Percentiles rank a stretch among this genome's conserved stretches.
Conservation (phyloP, 2,329 filamentous ascomycete species). For the Ophiocordyceps polyrhachis-furcata region DNA sequence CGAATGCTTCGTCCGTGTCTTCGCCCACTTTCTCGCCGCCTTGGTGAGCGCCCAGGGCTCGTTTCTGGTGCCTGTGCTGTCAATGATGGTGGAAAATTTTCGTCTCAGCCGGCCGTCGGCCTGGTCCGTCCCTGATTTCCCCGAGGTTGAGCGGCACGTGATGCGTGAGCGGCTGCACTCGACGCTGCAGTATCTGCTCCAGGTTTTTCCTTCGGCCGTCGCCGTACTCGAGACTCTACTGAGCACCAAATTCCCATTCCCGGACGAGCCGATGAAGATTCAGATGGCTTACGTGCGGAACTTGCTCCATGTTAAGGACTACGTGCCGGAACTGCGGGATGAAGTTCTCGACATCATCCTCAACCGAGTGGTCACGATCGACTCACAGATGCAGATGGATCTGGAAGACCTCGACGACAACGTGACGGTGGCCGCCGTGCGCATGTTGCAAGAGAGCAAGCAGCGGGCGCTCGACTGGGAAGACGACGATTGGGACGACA, state of each 20-base stretch:
- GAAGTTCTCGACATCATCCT: conserved; percentile 72
- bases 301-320: conserved; percentile 56
- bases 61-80: conserved; percentile 55
- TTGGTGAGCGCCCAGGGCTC: conserved; percentile 69
- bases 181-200: conserved; percentile 55
- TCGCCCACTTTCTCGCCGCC: conserved; percentile 47
- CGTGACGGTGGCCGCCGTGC: conserved; percentile 53
- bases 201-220: conserved; percentile 64
- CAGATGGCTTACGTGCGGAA: conserved; percentile 83
- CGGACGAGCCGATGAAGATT: conserved; percentile 56
- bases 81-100: conserved; percentile 68
- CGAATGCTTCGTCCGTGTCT: conserved; percentile 46
- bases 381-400: conserved; percentile 87
- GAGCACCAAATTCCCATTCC: conserved; percentile 51
- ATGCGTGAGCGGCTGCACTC: conserved; percentile 61
- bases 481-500: conserved; percentile 39
- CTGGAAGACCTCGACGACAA: conserved; percentile 87
- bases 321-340: conserved; percentile 57
- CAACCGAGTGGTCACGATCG: conserved; percentile 77
- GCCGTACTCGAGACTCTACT: conserved; percentile 50
- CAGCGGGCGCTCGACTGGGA: conserved; percentile 18
- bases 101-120: conserved; percentile 28
- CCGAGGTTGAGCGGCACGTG: conserved; percentile 40
- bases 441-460: conserved; percentile 19
- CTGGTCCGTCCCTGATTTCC: conserved; percentile 31